Evolutionary conservation across 2,329 filamentous ascomycete genomes (phyloP), one percentile per base, ranked within the genome.

Genomic region (Aspergillus oerlinghausenensis): DNA sequence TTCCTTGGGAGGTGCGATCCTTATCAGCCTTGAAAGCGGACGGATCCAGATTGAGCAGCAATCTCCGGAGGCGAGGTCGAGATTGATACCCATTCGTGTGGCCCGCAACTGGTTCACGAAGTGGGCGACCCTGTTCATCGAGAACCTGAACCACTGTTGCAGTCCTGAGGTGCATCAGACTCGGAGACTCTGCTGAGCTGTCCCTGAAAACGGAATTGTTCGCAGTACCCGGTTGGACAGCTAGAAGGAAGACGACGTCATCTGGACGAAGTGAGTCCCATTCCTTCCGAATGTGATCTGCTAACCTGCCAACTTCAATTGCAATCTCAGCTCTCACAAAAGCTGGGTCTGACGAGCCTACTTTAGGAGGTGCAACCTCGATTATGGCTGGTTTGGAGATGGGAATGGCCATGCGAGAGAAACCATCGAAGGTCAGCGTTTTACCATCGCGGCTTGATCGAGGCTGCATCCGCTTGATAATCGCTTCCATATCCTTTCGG

Each of bases 211-310:
- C 63, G n/a, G 63, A 45, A 40, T 62, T 69, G 2, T 59, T 54
- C n/a, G 67, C 56, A 17, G 59, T 60, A 49, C 82, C 76, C 4
- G 87, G 82, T 63, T 92, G 84, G 1, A 97, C 82, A 14, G 88
- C 84, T 40, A 97, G 79, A 26, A 99, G 80, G 70, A 96, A 99
- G 2, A 99, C 86, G 1, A 94, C 88, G 73, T 99, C 95, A 63
- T 92, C 92, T 1, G 88, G 85, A 35, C 89, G 86, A 40, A 99
- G 79, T 4, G 87, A 85, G 65, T 97, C 94, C 94, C 94, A 99
- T 67, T 97, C 94, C 64, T 82, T 83, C 54, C 90, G 86, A 49
- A 95, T 79, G 52, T 86, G 83, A 26, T 91, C 87, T 53, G 86
- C 84, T n/a, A 97, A 76, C 53, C 87, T 86, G 65, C 88, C 88